A percentile compares a stretch with the other conserved stretches of the same genome.
phyloP scores from a whole-genome alignment of 2,329 filamentous ascomycete genomes.

The Xylariaceae sp. region DNA sequence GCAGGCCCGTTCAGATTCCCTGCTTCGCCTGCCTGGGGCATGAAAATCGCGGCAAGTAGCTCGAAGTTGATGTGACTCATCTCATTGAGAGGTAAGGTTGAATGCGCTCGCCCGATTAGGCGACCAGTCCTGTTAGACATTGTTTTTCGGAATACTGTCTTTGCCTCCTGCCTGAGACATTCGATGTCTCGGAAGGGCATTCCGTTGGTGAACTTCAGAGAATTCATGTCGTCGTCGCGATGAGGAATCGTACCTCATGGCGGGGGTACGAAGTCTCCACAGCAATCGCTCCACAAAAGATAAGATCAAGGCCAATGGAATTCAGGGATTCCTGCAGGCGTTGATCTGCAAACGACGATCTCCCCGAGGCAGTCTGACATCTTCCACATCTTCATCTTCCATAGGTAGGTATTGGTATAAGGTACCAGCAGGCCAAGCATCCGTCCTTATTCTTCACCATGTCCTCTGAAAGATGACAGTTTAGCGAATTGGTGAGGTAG shows the following conservation, averaged over 20 bases:
- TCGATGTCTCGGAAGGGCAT: background rate
- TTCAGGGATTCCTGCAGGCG: background rate
- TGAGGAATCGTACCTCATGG: background rate
- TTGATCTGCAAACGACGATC: no score
- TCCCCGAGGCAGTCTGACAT: background rate
- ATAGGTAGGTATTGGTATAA: no score
- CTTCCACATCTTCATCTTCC: background rate
- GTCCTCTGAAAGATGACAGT: conserved; percentile 4
- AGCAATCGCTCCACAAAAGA: background rate
- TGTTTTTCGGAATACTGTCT: background rate
- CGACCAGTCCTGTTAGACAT: background rate
- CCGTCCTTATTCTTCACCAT: conserved; percentile 11
- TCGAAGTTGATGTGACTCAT: no score
- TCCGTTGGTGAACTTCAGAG: no score
- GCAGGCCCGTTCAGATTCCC: no score
- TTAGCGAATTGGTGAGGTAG: background rate
- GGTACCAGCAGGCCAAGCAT: conserved; percentile 12
- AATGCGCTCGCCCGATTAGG: no score
- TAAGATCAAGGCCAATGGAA: background rate
- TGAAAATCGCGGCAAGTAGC: no score
- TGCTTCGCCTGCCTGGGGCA: no score
- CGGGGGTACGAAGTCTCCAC: background rate
- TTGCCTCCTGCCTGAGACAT: background rate
- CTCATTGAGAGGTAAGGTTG: no score
- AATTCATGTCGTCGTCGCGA: background rate